Evolutionary conservation across 2,329 filamentous ascomycete species (phyloP).

Genomic region (Aureobasidium vineae): DNA sequence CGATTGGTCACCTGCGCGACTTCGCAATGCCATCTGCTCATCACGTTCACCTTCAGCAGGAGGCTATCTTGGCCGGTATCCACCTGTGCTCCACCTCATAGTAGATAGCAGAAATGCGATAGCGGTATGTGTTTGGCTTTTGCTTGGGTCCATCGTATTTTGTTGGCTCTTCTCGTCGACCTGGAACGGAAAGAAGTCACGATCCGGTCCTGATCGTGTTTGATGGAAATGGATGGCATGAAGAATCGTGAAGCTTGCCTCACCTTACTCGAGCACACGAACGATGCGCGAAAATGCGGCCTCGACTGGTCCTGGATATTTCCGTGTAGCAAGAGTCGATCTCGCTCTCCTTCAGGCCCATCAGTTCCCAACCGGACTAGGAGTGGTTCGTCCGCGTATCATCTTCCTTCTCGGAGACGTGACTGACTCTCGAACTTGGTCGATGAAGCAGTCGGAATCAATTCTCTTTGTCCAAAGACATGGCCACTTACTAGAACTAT

Average conservation of each 20-base stretch:
- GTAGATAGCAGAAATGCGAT: not conserved
- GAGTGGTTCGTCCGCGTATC: not conserved
- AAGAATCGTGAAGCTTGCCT: not conserved
- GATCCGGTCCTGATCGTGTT: not conserved
- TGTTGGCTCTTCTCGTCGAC: not conserved
- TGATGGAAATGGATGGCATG: not conserved
- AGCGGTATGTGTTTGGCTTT: not conserved
- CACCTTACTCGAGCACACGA: not conserved
- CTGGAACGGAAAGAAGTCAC: not conserved
- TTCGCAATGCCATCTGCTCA: conserved; percentile 15
- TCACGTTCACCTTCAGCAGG: conserved; percentile 19
- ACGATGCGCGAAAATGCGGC: not conserved
- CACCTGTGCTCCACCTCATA: conserved; percentile 18
- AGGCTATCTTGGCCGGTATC: conserved; percentile 10
- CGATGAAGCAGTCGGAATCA: not conserved
- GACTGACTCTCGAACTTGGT: conserved; percentile 7
- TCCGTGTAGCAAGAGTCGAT: not conserved
- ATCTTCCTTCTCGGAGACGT: not conserved
- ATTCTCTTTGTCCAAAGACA: not conserved
- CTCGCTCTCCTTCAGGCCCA: not conserved
- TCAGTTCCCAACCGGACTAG: not conserved
- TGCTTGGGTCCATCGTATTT: not conserved
- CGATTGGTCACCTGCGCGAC: conserved; percentile 23
- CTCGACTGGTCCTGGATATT: not conserved
- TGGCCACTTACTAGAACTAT: not conserved